Percentiles rank a stretch among this genome's conserved stretches.
phyloP scores from a whole-genome alignment of 2,329 filamentous ascomycete species.

The Ascochyta pisi region DNA sequence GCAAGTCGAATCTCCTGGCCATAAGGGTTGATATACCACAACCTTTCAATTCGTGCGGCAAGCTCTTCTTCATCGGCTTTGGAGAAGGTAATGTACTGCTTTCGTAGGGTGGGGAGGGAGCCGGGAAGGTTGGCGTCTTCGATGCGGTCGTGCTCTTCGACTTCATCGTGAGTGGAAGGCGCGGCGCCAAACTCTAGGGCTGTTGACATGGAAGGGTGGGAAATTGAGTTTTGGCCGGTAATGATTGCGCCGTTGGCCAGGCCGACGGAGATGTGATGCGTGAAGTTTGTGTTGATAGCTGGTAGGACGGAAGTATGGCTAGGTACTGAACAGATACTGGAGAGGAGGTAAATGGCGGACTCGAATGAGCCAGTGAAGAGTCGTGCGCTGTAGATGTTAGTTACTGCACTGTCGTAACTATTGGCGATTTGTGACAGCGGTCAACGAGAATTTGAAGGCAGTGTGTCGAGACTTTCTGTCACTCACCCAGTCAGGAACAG shows the following conservation, averaged over 20 bases:
- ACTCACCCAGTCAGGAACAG: slow-evolving; percentile 59
- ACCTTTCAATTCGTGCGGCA: slow-evolving; percentile 74
- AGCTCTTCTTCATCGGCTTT: slow-evolving; percentile 79
- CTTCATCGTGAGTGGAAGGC: slow-evolving; percentile 46
- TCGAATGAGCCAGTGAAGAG: slow-evolving; percentile 94
- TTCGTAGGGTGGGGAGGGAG: slow-evolving; percentile 78
- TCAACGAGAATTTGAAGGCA: background rate
- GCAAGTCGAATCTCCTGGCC: slow-evolving; percentile 91
- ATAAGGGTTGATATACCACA: slow-evolving; percentile 99
- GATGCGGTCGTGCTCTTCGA: slow-evolving; percentile 67
- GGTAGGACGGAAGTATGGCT: slow-evolving; percentile 80
- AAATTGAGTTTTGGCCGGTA: slow-evolving; percentile 78
- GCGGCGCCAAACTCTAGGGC: slow-evolving; percentile 31
- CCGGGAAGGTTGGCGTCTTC: slow-evolving; percentile 85
- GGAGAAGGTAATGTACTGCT: slow-evolving; percentile 81
- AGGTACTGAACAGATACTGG: slow-evolving; percentile 84
- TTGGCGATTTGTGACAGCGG: too few species aligned
- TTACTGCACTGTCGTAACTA: background rate
- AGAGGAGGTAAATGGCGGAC: slow-evolving; percentile 87
- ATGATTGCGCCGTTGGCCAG: slow-evolving; percentile 79
- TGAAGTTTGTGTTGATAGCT: slow-evolving; percentile 93
- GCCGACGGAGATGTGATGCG: slow-evolving; percentile 89
- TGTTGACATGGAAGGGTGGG: slow-evolving; percentile 40
- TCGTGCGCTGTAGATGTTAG: slow-evolving; percentile 66
- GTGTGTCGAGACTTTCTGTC: background rate